A percentile compares a stretch with the other conserved stretches of the same genome.
These are phyloP conservation scores for Erodium moschatum DNA, from an alignment of 441 rosid species.

Conservation along the genomic window DNA sequence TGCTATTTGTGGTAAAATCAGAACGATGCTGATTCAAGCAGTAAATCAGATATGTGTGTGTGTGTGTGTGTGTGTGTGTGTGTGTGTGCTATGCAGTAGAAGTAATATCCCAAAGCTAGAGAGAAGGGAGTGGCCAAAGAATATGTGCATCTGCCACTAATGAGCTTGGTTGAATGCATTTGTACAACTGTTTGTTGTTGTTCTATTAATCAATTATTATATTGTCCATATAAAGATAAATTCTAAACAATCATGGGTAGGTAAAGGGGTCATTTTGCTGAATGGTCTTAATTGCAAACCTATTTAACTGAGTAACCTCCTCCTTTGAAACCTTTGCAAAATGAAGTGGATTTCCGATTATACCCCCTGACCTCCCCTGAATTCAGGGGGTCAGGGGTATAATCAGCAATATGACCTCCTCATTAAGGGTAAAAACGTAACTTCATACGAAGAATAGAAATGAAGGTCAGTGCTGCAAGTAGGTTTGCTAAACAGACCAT, in stretches of 20 bases:
- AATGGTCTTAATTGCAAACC: no score
- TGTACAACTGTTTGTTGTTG: not conserved
- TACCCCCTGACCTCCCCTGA: no score
- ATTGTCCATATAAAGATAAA: not conserved
- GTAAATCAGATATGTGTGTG: not conserved
- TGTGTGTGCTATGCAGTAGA: not conserved
- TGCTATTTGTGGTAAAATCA: not conserved
- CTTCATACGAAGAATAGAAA: no score
- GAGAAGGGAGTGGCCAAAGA: not conserved
- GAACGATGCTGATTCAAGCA: not conserved
- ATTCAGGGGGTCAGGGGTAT: no score
- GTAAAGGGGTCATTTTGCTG: not conserved
- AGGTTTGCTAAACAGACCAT: no score
- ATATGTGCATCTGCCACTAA: not conserved
- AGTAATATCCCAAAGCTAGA: not conserved
- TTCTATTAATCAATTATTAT: not conserved
- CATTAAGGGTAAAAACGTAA: not conserved
- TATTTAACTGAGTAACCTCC: no score
- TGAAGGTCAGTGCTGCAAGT: no score
- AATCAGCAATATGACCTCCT: no score
- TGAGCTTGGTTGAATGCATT: not conserved
- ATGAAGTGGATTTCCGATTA: no score
- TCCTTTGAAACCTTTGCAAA: no score
- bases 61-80: not conserved
- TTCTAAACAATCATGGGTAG: not conserved